Base-by-base conservation (phyloP, 371 early-diverging fungal genomes). In the Rhizopus arrhizus region DNA sequence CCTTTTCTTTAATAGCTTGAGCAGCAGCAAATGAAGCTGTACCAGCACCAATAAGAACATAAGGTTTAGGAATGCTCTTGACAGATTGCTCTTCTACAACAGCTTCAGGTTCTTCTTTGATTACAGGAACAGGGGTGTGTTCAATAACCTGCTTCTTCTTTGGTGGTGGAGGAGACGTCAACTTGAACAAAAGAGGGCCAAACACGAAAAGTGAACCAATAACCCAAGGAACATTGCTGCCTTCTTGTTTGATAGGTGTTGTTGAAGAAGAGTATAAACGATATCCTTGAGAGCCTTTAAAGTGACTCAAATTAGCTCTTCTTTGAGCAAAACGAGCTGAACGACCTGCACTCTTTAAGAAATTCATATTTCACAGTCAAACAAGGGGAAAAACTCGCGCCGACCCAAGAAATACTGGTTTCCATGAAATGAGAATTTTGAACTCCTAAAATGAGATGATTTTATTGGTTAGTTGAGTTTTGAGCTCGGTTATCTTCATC, bases 11-110 rank as follows among this genome's bases (percentile, higher is more conserved):
- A 61, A 91, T 89, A 34, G 88, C 86, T 65, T 87, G 78, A 62
- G 88, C 81, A 61, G 88, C 87, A 47, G 82, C 79, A 69, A 82
- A 88, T 2, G 88, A 81, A 29, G 90, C 89, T 29, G 89, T 87
- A 8, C 89, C 88, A 45, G 80, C 87, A 59, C 89, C 87, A 64
- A 86, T 66, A 35, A 83, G 73, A 16, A 84, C 78, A 64, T 85
- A 85, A 9, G 84, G 73, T 34, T 73, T 75, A 28, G 72, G 71
- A 13, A 70, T 61, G 38, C 67, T 71, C 33, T 69, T 65, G 48
- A 55, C 63, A 62, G 68, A 47, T 32, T 58, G 52, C 22, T 57
- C 38, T n/a, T 47, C 51, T 12, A 58, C 62, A 22, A 48, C 51
- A 28, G 64, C 50, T 2, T 56, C 34, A 15, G 43, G 13, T n/a